Evolutionary conservation across 805 yeast genomes (phyloP), one percentile per base, ranked within the genome.

Genomic region (Myxozyma sirexii): DNA sequence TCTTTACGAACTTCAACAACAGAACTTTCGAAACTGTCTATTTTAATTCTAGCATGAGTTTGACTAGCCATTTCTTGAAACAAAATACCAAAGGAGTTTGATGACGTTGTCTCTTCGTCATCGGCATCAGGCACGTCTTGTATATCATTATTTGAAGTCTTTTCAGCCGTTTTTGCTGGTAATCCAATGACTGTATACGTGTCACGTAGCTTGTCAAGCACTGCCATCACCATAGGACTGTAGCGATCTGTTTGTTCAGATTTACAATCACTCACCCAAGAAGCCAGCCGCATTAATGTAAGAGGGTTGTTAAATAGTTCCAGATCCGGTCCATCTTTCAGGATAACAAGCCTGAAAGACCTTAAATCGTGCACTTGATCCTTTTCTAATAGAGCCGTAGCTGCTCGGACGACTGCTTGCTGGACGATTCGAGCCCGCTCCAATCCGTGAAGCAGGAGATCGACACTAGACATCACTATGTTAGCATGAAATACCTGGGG

Each of bases 21-120:
- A 2, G 97, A 85, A 64, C 96, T 88, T 71, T 94, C 98, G 74
- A 94, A 94, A 69, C 96, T 90, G 72, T 94, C 98, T 63, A 94
- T 88, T 68, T 93, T 81, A 19, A 91, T 91, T 67, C 88, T 85
- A 2, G 97, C 97, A 43, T 91, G 93, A 4, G 96, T 88, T 21
- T 83, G 82, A 46, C 79, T 80, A 0, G 97, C 94, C 27, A 92
- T 89, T 65, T 86, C 87, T 72, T 90, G 97, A 73, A 94, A 94
- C 37, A 96, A 96, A 59, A 87, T 83, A 47, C 97, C 92, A 70
- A 94, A 94, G 6, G 90, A 86, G 71, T 94, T 93, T 52, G 86
- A 75, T 37, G 85, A 74, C 0, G 85, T 80, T 33, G 79, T 79
- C 26, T 53, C 68, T 21, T 75, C 75, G 17, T 72, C 74, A n/a